Evolutionary conservation across 1,139 yeast species (phyloP), one percentile per base, ranked within the genome.

Genomic region (Zygosaccharomyces sapae): DNA sequence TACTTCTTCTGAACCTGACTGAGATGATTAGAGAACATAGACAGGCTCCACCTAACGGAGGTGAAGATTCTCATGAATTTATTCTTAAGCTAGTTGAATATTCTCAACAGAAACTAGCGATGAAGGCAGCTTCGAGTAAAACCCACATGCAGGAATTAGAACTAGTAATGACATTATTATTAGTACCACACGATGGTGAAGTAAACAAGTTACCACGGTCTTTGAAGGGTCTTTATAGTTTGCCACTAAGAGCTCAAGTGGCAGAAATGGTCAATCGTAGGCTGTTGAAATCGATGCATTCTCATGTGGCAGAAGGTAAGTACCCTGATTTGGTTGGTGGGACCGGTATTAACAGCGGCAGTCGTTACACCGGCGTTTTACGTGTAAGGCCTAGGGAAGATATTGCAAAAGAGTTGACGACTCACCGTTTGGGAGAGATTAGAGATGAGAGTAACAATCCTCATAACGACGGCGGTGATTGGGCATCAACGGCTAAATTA

Each of bases 91-190:
- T 84, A 7, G 76, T 86, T 18, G 66, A 70, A 12, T 85, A 85
- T 67, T 81, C 84, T 2, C 72, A 82, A 48, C 79, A 75, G 33
- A 80, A 81, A 57, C 65, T 84, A 54, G 75, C 85, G 3, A 73
- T 73, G 50, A 75, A 81, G 64, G 81, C 86, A 19, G 64, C 78
- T 39, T 71, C 67, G 66, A 83, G 64, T 62, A 68, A 61, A 63
- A 69, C 61, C 52, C 81, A 68, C 59, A 69, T 83, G 65, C 76
- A 78, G 50, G 87, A 83, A 54, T 68, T 84, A 52, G 90, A 84
- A 58, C 69, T 81, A 29, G 79, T 86, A 8, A 83, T 84, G 87
- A 81, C 88, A 46, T 69, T 81, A 44, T 50, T 76, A 40, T 68
- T 84, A 30, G 81, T 86, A 55, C 80, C 80, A 55, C 50, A 53